Evolutionary conservation across 345 rosid species (phyloP).

Genomic region (Crucihimalaya himalaica): DNA sequence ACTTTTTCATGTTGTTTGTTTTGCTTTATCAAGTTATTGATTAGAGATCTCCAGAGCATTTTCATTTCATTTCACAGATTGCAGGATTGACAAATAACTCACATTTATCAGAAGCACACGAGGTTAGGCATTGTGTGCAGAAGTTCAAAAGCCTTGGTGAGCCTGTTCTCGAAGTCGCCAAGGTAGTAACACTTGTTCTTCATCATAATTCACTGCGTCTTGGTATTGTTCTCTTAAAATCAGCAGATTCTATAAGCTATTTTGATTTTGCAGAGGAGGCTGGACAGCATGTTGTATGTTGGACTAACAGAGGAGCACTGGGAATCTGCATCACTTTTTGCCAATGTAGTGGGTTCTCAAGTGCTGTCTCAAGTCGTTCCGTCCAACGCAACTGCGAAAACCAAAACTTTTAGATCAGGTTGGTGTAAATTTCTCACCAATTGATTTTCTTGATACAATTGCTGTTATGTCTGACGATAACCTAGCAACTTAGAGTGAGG

Average conservation of each 20-base stretch:
- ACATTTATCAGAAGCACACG: slow-evolving; percentile 64
- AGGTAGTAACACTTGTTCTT: slow-evolving; percentile 54
- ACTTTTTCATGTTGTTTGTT: slow-evolving; percentile 26
- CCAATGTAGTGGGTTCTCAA: slow-evolving; percentile 90
- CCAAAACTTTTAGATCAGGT: slow-evolving; percentile 33
- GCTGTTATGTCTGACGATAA: slow-evolving; percentile 17
- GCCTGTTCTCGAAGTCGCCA: slow-evolving; percentile 80
- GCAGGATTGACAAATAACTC: slow-evolving; percentile 98
- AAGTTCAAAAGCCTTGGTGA: slow-evolving; percentile 70
- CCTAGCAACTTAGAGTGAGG: slow-evolving; percentile 15
- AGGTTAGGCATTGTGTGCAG: slow-evolving; percentile 85
- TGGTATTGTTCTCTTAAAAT: slow-evolving; percentile 24
- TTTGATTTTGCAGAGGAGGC: slow-evolving; percentile 83
- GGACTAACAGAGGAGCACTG: slow-evolving; percentile 92
- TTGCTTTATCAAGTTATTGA: not conserved
- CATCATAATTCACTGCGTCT: not conserved
- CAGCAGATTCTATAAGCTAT: slow-evolving; percentile 50
- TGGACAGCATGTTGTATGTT: slow-evolving; percentile 89
- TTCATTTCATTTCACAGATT: slow-evolving; percentile 59
- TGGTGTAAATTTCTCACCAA: slow-evolving; percentile 32
- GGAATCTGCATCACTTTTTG: slow-evolving; percentile 95
- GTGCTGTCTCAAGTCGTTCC: slow-evolving; percentile 66
- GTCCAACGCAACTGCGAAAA: slow-evolving; percentile 41
- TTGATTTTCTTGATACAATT: not conserved
- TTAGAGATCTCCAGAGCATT: slow-evolving; percentile 37